A percentile compares a stretch with the other conserved stretches of the same genome.
Evolutionary conservation across 768 basidiomycete species (phyloP).

Genomic region (Mycena venus): DNA sequence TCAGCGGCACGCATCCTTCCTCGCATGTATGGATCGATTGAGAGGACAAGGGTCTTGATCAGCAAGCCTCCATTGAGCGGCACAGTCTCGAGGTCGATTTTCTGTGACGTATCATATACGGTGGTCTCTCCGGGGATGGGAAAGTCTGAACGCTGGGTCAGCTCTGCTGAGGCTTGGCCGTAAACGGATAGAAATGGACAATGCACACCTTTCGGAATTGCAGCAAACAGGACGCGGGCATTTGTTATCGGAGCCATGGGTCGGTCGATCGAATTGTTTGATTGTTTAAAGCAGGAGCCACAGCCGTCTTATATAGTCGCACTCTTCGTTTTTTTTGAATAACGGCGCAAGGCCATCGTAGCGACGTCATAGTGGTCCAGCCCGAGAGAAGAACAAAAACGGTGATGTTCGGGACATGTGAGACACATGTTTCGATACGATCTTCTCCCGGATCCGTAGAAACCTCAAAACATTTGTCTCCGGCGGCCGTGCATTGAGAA

Average conservation of each 20-base stretch:
- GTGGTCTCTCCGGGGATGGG: conserved; percentile 62
- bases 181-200: conserved; percentile 15
- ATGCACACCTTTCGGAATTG: conserved; percentile 48
- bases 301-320: too few relatives aligned
- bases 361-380: not conserved
- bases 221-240: conserved; percentile 52
- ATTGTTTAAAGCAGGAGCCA: not conserved
- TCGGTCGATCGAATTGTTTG: not conserved
- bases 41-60: conserved; percentile 62
- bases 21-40: conserved; percentile 58
- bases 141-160: conserved; percentile 42
- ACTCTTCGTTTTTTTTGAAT: not conserved
- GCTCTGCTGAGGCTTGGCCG: conserved; percentile 22
- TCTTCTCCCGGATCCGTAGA: too few relatives aligned
- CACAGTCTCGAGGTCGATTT: conserved; percentile 64
- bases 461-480: too few relatives aligned
- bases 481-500: too few relatives aligned
- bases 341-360: not conserved
- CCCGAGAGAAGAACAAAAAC: not conserved
- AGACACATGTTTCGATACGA: not conserved
- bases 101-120: conserved; percentile 56
- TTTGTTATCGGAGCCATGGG: conserved; percentile 50
- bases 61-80: conserved; percentile 61
- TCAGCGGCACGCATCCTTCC: conserved; percentile 52
- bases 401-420: not conserved